These are phyloP conservation scores for Populus pruinosa DNA, from an alignment of 345 rosid genomes.

Conservation along the genomic window DNA sequence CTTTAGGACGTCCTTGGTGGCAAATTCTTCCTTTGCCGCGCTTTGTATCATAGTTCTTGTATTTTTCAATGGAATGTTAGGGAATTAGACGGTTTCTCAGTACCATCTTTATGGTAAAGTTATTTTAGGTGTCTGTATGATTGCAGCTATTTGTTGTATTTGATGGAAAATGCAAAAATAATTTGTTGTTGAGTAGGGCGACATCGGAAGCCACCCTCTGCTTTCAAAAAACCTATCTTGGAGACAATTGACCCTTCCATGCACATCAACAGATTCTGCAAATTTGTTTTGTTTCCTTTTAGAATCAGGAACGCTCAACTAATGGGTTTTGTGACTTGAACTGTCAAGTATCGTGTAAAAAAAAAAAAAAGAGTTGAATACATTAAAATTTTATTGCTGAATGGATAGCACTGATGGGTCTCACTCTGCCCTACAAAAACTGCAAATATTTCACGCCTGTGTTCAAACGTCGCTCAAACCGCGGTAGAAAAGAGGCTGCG, in stretches of 20 bases:
- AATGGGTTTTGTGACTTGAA: background rate
- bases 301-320: background rate
- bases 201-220: no score
- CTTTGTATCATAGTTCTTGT: conserved; percentile 55
- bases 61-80: conserved; percentile 39
- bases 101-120: conserved; percentile 23
- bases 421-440: no score
- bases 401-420: no score
- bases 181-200: conserved; percentile 25
- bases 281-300: no score
- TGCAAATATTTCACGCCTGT: no score
- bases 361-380: no score
- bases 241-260: no score
- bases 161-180: conserved; percentile 49
- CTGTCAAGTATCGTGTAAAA: no score
- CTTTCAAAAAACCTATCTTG: background rate
- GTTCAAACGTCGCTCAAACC: no score
- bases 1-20: conserved; percentile 7
- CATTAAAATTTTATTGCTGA: no score
- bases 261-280: no score
- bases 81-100: conserved; percentile 29
- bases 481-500: no score
- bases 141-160: conserved; percentile 47
- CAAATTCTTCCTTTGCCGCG: conserved; percentile 28
- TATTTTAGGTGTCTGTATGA: conserved; percentile 38